A percentile compares a stretch with the other conserved stretches of the same genome.
Evolutionary conservation across 768 basidiomycete species (phyloP).

Genomic region (Lentinula aciculospora): DNA sequence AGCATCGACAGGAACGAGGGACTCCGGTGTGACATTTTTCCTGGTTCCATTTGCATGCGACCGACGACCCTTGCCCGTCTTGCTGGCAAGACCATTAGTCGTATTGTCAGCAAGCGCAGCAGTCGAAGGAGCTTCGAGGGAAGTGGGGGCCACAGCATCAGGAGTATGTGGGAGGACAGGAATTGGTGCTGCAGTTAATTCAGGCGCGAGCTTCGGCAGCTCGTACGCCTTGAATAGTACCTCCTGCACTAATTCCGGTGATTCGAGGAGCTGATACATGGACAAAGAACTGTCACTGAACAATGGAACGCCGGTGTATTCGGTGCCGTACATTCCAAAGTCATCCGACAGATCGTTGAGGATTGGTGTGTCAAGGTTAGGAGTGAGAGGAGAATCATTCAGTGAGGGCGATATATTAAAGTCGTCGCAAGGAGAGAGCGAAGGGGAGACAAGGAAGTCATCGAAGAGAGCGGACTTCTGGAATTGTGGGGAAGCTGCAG

Average conservation of each 20-base stretch:
- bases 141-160: constrained; percentile 16
- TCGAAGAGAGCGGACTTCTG: constrained; percentile 2
- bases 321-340: not conserved
- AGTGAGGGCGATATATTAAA: constrained; percentile 4
- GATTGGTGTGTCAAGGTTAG: constrained; percentile 5
- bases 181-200: constrained; percentile 41
- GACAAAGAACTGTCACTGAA: constrained; percentile 1
- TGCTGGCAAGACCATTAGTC: constrained; percentile 10
- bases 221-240: not conserved
- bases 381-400: constrained; percentile 5
- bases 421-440: constrained; percentile 7
- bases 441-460: constrained; percentile 7
- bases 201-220: constrained; percentile 11
- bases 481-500: constrained; percentile 4
- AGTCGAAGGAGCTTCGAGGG: constrained; percentile 11
- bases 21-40: constrained; percentile 59
- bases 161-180: constrained; percentile 37
- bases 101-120: constrained; percentile 10
- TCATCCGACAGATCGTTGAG: constrained; percentile 4
- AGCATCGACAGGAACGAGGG: constrained; percentile 68
- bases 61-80: constrained; percentile 20
- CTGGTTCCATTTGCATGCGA: constrained; percentile 58
- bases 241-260: not conserved
- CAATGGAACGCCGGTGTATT: not conserved
- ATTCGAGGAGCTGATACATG: not conserved